Evolutionary conservation across 1,284 basidiomycete species (phyloP), one percentile per base, ranked within the genome.

Genomic region (Singerocomus rubriflavus): DNA sequence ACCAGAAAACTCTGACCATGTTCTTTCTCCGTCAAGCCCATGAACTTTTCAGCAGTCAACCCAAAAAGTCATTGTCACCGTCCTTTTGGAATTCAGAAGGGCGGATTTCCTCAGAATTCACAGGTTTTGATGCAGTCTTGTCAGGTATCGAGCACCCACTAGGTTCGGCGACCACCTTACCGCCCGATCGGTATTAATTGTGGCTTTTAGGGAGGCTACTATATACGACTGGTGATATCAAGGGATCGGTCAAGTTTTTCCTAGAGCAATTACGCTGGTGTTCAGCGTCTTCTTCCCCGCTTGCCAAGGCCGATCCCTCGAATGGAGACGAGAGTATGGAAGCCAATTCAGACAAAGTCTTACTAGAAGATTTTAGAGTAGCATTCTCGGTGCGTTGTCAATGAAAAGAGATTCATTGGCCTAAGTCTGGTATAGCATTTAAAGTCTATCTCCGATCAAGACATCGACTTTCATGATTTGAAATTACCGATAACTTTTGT

Each of bases 1-100:
- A 35, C 52, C 59, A 91, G 88, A 91, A 88, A 85, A 83, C 87
- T 2, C 64, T 91, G 45, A 90, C 89, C 1, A 84, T 88, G 76
- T 80, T 86, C 62, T 87, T 91, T 61, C 75, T 91, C 33, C 80
- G 82, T 9, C 79, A 75, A 62, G 83, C 88, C 13, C 82, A 83
- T 53, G 76, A 77, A 16, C 67, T 88, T 27, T 88, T 82, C 62
- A 73, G 68, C 30, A 59, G 68, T 12, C 72, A 68, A 31, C 74
- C 77, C 0, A 62, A 68, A 33, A 87, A 85, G 59, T 68, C 68
- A 17, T 63, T 91, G 12, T 91, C 89, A 0, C 85, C 85, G 2
- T 85, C 84, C 13, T 90, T 90, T 64, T 89, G 85, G 82, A 80
- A 84, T 32, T 78, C 85, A 6, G 84, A 88, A 64, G 80, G 76